A percentile compares a stretch with the other conserved stretches of the same genome.
Conservation (phyloP, 306 rosid genomes). For the Dryas octopetala region DNA sequence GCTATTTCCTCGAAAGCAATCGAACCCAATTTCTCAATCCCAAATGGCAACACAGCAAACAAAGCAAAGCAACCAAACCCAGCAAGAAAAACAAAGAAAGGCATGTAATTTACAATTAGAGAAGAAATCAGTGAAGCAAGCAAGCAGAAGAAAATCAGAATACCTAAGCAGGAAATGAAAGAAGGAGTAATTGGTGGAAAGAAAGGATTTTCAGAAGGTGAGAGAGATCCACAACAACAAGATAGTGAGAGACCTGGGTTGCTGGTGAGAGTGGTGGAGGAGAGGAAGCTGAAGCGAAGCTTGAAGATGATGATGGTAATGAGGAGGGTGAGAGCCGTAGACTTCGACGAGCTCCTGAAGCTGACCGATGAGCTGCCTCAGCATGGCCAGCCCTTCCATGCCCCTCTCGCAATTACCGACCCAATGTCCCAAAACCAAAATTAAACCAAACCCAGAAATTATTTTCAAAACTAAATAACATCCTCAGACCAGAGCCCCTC, state of each 20-base stretch:
- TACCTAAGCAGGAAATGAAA: not conserved
- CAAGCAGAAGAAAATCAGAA: not conserved
- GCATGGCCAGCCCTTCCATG: constrained; percentile 83
- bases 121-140: constrained; percentile 1
- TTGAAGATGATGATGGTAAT: constrained; percentile 23
- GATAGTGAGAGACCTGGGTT: constrained; percentile 46
- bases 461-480: not conserved
- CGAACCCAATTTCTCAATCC: not conserved
- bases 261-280: constrained; percentile 27
- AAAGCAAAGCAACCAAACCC: not conserved
- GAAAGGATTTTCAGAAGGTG: constrained; percentile 1
- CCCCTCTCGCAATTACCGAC: constrained; percentile 21
- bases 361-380: constrained; percentile 83
- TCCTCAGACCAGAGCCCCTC: not conserved
- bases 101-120: not conserved
- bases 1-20: not conserved
- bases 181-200: not conserved
- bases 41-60: not conserved
- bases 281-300: constrained; percentile 23
- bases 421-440: not conserved
- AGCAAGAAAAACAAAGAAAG: constrained; percentile 2
- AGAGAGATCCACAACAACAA: constrained; percentile 36
- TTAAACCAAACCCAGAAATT: not conserved
- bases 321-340: constrained; percentile 39
- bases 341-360: constrained; percentile 62